Evolutionary conservation across 2,329 filamentous ascomycete species (phyloP), one percentile per base, ranked within the genome.

Genomic region (Paecilomyces dactylethromorphus): DNA sequence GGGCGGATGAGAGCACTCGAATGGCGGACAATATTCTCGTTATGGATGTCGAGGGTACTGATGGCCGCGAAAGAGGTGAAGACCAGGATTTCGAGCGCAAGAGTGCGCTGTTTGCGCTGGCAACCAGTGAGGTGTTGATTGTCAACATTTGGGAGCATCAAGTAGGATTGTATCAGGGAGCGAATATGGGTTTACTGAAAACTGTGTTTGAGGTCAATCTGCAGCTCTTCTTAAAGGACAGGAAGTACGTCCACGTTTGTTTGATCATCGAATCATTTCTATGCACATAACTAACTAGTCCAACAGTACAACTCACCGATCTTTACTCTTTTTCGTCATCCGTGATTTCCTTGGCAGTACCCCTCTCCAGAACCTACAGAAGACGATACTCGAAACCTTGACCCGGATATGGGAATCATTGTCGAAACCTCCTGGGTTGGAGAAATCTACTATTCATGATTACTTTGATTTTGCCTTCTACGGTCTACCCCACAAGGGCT

Each of bases 91-190:
- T 99, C 75, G 94, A 99, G 83, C 85, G 94, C 70, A 99, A 99
- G 81, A 97, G 92, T 75, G 94, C 94, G 24, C 84, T 99, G 21
- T 99, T 99, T 77, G 94, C 94, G 56, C 84, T 99, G 69, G 94
- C 94, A 55, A 99, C 94, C 18, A 97, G 93, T 74, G 94, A 99
- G 79, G 93, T 99, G 56, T 82, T 99, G 67, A 95, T 99, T 71
- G 89, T 99, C 76, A 99, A 99, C 73, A 96, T 99, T 65, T 99
- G 94, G 94, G 94, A 99, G 77, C 93, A 97, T 75, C 94, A 99
- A 77, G 94, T 99, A 62, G 94, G 94, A 54, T 76, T 99, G 74
- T 99, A 99, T 73, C 93, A 99, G 78, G 94, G 94, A 59, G 94
- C 94, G 68, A 99, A 99, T 75, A 99, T 99, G 94, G 94, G 94